Conservation (phyloP, 2,329 filamentous ascomycete species). For the Epichloe aotearoae region DNA sequence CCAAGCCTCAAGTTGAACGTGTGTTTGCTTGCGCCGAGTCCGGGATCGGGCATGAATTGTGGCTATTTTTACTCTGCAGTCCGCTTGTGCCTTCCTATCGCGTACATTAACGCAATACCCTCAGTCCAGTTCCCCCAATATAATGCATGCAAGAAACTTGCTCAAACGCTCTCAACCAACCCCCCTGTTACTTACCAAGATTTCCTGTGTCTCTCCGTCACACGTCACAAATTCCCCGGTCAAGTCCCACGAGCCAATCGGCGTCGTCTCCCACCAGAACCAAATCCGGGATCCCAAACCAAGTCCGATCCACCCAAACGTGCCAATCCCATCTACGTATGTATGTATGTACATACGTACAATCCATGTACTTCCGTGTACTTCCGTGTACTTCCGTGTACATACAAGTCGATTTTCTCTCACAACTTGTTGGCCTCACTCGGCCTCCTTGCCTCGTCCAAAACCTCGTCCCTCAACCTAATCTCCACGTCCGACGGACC, state of each 20-base stretch:
- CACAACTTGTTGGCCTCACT: not conserved
- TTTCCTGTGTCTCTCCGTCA: no score
- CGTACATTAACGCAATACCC: not conserved
- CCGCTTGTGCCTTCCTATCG: no score
- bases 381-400: no score
- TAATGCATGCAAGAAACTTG: conserved; percentile 20
- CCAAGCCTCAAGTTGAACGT: no score
- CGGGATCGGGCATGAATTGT: no score
- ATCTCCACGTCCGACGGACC: conserved; percentile 42
- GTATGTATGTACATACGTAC: not conserved
- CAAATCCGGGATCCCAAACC: not conserved
- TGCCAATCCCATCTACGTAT: not conserved
- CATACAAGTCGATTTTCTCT: not conserved
- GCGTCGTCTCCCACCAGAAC: not conserved
- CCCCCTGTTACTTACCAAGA: not conserved
- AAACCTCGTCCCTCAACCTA: conserved; percentile 32
- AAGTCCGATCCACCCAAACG: not conserved
- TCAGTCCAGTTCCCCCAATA: not conserved
- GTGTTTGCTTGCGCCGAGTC: no score
- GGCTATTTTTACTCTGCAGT: no score
- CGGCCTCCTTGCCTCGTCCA: conserved; percentile 29
- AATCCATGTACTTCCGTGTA: no score
- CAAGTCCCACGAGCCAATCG: not conserved
- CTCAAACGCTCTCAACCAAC: conserved; percentile 25
- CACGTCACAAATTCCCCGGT: not conserved